Base-by-base conservation (phyloP, 1,139 yeast genomes). In the Saccharomycopsis phalli region DNA sequence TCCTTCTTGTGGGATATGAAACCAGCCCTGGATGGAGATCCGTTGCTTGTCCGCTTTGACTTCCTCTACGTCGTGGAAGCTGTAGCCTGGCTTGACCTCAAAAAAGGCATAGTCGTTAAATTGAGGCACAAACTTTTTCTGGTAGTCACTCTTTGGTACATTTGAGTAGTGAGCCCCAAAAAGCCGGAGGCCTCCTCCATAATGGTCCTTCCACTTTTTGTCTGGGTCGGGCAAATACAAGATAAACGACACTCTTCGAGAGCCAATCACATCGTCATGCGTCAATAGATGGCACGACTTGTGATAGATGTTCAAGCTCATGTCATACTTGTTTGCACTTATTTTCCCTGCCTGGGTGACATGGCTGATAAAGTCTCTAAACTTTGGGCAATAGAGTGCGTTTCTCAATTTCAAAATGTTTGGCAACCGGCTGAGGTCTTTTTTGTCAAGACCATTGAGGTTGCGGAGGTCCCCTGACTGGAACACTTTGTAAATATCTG, bases 1-100 rank as follows among this genome's bases (percentile, higher is more conserved):
- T 10, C 95, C 96, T 7, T 65, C 66, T 56, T 91, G 98, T 2
- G 98, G 98, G 37, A 88, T 84, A 58, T 93, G 99, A 58, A 91
- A 93, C 99, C 99, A 93, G 0, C 99, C 99, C 55, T 91, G 95
- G 47, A 93, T 84, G 1, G 95, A 82, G 36, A 91, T 65, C 53
- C 99, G 69, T 49, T 87, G 94, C 55, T 79, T 83, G 53, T 87
- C 94, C 2, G 79, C 94, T 49, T 81, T 73, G 2, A 93, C 98
- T 57, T 93, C 98, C 60, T 93, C 98, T 7, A 93, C 99, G 52
- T 93, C 98, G 57, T 93, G 99, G 67, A 91, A 93, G 2, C 95
- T 82, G 38, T 81, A 71, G 1, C 98, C 99, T 1, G 98, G 98
- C 56, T 87, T 94, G 7, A 93, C 97, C 2, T 83, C 81, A 68